Evolutionary conservation across 345 rosid species (phyloP).

Genomic region (Hypericum perforatum): DNA sequence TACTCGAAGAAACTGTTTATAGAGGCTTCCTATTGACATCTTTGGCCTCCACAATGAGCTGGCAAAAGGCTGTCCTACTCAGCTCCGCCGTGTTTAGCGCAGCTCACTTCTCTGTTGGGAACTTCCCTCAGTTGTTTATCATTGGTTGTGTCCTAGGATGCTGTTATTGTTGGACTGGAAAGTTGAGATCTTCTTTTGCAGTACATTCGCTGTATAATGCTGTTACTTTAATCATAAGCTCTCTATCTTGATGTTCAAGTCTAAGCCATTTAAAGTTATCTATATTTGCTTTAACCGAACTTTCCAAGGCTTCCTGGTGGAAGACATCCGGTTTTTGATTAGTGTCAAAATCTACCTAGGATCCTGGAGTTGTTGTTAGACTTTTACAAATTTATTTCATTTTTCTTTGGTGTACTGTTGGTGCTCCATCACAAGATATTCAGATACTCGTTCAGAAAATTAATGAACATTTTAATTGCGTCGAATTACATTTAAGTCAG

Average conservation of each 20-base stretch:
- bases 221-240: conserved; percentile 36
- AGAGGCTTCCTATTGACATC: conserved; percentile 68
- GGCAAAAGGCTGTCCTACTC: conserved; percentile 44
- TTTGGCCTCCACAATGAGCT: conserved; percentile 44
- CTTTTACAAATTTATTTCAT: too few species aligned
- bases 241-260: conserved; percentile 14
- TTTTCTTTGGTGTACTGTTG: too few species aligned
- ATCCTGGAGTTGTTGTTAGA: too few species aligned
- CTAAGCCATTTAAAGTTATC: not conserved
- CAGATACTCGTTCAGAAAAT: too few species aligned
- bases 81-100: conserved; percentile 68
- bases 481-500: too few species aligned
- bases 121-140: conserved; percentile 49
- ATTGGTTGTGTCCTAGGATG: conserved; percentile 62
- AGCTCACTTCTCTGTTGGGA: conserved; percentile 67
- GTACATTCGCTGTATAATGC: conserved; percentile 77
- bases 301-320: too few species aligned
- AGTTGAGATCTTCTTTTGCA: conserved; percentile 45
- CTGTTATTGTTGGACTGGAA: conserved; percentile 72
- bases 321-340: too few species aligned
- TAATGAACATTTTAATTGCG: too few species aligned
- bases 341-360: too few species aligned
- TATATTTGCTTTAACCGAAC: too few species aligned
- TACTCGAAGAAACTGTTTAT: conserved; percentile 68
- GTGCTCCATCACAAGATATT: too few species aligned